Evolutionary conservation across 331 rosid species (phyloP).

Genomic region (Erythrophleum ivorense): DNA sequence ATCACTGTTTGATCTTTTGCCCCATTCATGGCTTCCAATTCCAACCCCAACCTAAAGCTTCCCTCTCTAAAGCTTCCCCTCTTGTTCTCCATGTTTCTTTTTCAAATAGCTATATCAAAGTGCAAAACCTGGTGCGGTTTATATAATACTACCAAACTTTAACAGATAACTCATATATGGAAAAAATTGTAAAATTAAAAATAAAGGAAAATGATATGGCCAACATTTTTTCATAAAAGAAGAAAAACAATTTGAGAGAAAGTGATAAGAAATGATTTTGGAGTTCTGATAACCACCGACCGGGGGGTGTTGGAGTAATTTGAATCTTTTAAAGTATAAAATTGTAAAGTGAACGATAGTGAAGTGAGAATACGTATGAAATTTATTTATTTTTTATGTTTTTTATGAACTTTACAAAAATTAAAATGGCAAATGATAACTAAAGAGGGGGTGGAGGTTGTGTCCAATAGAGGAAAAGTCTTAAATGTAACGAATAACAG

Average conservation of each 20-base stretch:
- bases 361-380: too few species aligned
- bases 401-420: too few species aligned
- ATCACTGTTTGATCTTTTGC: constrained; percentile 45
- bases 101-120: neutral
- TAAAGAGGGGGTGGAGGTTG: neutral
- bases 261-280: neutral
- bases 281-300: too few species aligned
- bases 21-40: neutral
- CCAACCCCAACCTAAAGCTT: constrained; percentile 24
- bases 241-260: neutral
- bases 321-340: too few species aligned
- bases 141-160: neutral
- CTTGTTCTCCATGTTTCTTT: constrained; percentile 39
- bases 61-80: constrained; percentile 36
- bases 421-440: too few species aligned
- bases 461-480: neutral
- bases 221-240: too few species aligned
- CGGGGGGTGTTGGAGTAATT: too few species aligned
- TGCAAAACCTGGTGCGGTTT: neutral
- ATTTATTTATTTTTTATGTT: too few species aligned
- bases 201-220: too few species aligned
- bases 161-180: neutral
- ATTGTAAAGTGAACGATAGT: too few species aligned
- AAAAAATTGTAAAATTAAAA: too few species aligned
- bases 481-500: constrained; percentile 49